phyloP scores from a whole-genome alignment of 179 eudicot species.

The Sideroxylon spinosum region DNA sequence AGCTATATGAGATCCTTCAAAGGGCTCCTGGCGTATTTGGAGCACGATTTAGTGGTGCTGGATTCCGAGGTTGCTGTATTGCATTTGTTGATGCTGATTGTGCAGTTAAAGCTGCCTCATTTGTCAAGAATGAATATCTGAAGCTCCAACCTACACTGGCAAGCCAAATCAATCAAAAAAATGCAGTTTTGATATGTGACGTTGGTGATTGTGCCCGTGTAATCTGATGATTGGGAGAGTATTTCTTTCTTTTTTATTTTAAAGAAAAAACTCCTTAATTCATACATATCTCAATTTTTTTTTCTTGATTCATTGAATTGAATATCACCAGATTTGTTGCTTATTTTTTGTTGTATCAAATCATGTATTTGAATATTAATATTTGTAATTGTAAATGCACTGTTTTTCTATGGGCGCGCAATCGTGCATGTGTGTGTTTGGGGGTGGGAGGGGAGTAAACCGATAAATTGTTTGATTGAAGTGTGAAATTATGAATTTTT shows the following conservation, averaged over 20 bases:
- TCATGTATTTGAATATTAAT: not conserved
- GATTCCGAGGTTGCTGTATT: constrained; percentile 92
- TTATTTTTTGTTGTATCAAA: not conserved
- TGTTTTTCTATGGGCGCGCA: not conserved
- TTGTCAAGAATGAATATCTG: constrained; percentile 57
- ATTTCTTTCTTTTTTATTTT: no score
- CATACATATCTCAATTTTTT: not conserved
- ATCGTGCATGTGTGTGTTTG: no score
- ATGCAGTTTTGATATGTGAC: constrained; percentile 67
- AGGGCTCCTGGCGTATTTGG: constrained; percentile 84
- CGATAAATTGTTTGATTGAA: no score
- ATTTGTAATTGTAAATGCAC: no score
- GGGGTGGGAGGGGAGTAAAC: no score
- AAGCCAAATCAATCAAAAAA: constrained; percentile 43
- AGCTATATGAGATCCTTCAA: constrained; percentile 69
- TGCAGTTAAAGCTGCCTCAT: constrained; percentile 63
- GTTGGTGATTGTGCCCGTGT: constrained; percentile 76
- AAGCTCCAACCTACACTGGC: constrained; percentile 67
- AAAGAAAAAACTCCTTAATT: no score
- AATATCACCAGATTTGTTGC: not conserved
- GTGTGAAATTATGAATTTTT: no score
- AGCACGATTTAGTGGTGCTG: constrained; percentile 96
- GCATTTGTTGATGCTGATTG: constrained; percentile 69
- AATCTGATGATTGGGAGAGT: constrained; percentile 22
- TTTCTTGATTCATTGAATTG: not conserved